Base-by-base conservation (phyloP, 2,329 filamentous ascomycete genomes). In the Ophiostoma sp. region DNA sequence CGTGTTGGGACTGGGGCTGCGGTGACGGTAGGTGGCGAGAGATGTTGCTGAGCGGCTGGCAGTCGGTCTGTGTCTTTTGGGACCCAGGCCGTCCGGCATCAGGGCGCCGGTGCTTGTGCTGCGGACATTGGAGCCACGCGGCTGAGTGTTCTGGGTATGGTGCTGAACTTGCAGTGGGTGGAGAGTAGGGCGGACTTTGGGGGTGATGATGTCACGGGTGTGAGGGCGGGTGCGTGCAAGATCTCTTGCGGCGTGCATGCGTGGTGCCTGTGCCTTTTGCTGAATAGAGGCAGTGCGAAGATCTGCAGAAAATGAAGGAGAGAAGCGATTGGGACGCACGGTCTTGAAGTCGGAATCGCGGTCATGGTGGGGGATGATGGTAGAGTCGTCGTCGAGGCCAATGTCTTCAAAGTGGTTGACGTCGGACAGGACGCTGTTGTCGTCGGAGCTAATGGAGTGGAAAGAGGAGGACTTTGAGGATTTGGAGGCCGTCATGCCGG, bases 371-470 rank as follows among this genome's bases (percentile, higher is more conserved):
- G 77, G 75, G 44, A 74, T 69, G 16, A 77, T 73, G 66, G 60
- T 44, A 7, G 76, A 72, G 49, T 83, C 82, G 71, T 93, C 88
- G 73, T 92, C 87, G 42, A 98, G 86, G 12, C 90, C 92, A 76
- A 97, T 97, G 72, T 97, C 94, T 77, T 98, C 94, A 74, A 97
- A 97, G 77, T 97, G 88, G 72, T 87, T 88, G 69, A 89, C 85
- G 75, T 96, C 91, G 66, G 87, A 84, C 63, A 91, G 81, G 66
- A 87, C 84, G 73, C 84, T 86, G 75, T 89, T 87, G 73, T 91
- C 90, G 74, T 92, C 89, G 74, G 88, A 89, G 71, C 86, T 88
- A 68, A 90, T 88, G 49, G 93, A 96, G 73, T 89, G 89, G 75
- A 94, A 90, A 65, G 92, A 96, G 5, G 92, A 96, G 41, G 92